Base-by-base conservation (phyloP, 1,284 basidiomycete species). In the Puccinia brachypodii region DNA sequence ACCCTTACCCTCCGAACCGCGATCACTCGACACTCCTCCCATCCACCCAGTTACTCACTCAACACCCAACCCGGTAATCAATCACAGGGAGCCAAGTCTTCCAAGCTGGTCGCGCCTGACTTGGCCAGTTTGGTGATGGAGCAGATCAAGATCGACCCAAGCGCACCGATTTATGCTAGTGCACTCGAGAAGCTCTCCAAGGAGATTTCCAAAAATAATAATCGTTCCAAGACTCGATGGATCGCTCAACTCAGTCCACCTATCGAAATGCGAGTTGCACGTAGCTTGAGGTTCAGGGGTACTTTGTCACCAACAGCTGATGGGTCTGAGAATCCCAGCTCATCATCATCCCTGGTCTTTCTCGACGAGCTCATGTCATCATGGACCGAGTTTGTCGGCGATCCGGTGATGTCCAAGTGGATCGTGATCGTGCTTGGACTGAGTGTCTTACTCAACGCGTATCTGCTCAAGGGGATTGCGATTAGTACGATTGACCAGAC, bases 311-410 rank as follows among this genome's bases (percentile, higher is more conserved):
- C 11, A 11, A 38, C 31, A 22, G 74, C 71, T 19, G 62, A 85
- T 83, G 25, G 80, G 36, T 36, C 82, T 82, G 64, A 82, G 81
- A 13, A 84, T 84, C 14, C 85, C 11, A 66, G n/a, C n/a, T n/a
- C 40, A 83, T 84, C 71, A 86, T 88, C 83, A 85, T 88, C 87
- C n/a, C 86, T 88, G 84, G 87, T 88, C 25, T 87, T 88, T 56
- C 88, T 97, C 83, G 95, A 97, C 84, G 90, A 91, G 83, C 95
- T 97, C 88, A 94, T 98, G 92, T 91, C 91, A 56, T 90, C 91
- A n/a, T 98, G 96, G 96, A 94, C 94, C 9, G 89, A 89, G n/a
- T 91, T 98, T 83, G 95, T 98, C 76, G 95, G 95, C 42, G 96
- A 99, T 86, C 96, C 96, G 0, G 91, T 98, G 78, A 88, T 99